These are phyloP conservation scores for Aspergillus pseudotamarii DNA, from an alignment of 2,329 filamentous ascomycete species.

Conservation along the genomic window DNA sequence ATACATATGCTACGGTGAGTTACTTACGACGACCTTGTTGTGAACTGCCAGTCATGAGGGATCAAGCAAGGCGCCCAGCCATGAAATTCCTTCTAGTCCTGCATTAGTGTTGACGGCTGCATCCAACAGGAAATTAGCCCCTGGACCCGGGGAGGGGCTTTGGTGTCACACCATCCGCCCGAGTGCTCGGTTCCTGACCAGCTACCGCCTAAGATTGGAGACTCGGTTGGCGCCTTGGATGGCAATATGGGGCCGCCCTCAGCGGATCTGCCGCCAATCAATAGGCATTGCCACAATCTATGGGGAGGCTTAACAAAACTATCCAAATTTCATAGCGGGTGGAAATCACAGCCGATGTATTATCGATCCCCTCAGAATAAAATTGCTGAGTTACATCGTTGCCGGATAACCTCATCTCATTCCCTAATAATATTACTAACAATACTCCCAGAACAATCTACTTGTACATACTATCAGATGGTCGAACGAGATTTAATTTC, in stretches of 20 bases:
- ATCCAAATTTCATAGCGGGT: not conserved
- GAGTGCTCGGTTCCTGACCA: not conserved
- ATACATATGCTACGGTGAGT: not conserved
- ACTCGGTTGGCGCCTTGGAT: constrained; percentile 7
- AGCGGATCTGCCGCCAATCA: constrained; percentile 12
- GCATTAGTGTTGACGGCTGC: not conserved
- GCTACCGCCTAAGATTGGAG: not conserved
- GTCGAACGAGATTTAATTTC: not conserved
- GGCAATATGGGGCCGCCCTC: not conserved
- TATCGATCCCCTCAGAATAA: not conserved
- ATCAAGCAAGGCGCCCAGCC: constrained; percentile 1
- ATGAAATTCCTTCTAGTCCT: not conserved
- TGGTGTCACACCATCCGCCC: constrained; percentile 8
- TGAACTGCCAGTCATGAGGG: not conserved
- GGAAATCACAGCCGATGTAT: constrained; percentile 1
- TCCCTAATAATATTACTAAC: not conserved
- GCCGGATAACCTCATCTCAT: not conserved
- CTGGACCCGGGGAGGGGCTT: not conserved
- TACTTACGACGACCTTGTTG: not conserved
- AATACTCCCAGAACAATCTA: not conserved
- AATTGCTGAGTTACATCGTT: constrained; percentile 2
- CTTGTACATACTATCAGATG: not conserved
- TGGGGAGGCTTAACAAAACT: not conserved
- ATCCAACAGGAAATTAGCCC: not conserved
- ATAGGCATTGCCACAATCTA: not conserved